These are phyloP conservation scores for Tricholoma sp. DNA, from an alignment of 768 basidiomycete genomes.

Conservation along the genomic window DNA sequence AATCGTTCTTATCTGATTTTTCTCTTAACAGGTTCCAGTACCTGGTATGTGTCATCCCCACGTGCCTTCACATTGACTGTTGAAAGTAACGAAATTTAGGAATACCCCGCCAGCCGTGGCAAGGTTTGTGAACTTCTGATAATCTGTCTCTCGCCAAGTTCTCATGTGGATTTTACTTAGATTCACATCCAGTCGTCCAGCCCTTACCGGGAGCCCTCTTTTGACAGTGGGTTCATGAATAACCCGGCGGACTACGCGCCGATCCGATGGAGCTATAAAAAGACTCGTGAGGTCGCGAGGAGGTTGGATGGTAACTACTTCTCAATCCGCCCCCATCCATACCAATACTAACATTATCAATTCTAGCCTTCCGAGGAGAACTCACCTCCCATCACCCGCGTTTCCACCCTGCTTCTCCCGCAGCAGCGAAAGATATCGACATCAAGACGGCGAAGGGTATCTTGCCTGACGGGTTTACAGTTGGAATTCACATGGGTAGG, in stretches of 20 bases:
- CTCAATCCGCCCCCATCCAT: neutral
- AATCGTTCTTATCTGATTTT: neutral
- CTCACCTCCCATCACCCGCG: slow-evolving; percentile 68
- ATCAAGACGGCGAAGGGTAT: slow-evolving; percentile 62
- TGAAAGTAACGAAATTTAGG: slow-evolving; percentile 22
- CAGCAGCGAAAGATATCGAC: slow-evolving; percentile 58
- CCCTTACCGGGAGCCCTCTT: slow-evolving; percentile 60
- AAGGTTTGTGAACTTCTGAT: slow-evolving; percentile 34
- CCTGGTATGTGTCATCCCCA: slow-evolving; percentile 29
- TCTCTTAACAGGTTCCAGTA: slow-evolving; percentile 54
- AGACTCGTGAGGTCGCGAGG: slow-evolving; percentile 65
- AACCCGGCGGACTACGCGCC: slow-evolving; percentile 74
- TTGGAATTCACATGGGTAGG: slow-evolving; percentile 68
- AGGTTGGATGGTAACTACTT: slow-evolving; percentile 55
- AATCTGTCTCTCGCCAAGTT: neutral
- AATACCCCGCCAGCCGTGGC: slow-evolving; percentile 72
- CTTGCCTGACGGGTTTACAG: slow-evolving; percentile 55
- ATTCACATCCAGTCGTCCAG: slow-evolving; percentile 58
- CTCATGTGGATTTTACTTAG: slow-evolving; percentile 19
- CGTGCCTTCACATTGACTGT: neutral
- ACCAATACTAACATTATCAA: neutral
- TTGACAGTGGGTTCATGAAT: slow-evolving; percentile 79
- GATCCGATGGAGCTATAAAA: slow-evolving; percentile 76
- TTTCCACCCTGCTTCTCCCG: slow-evolving; percentile 67
- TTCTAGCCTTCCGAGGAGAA: slow-evolving; percentile 63